phyloP scores from a whole-genome alignment of 2,329 filamentous ascomycete species.

The Aspergillus arachidicola region DNA sequence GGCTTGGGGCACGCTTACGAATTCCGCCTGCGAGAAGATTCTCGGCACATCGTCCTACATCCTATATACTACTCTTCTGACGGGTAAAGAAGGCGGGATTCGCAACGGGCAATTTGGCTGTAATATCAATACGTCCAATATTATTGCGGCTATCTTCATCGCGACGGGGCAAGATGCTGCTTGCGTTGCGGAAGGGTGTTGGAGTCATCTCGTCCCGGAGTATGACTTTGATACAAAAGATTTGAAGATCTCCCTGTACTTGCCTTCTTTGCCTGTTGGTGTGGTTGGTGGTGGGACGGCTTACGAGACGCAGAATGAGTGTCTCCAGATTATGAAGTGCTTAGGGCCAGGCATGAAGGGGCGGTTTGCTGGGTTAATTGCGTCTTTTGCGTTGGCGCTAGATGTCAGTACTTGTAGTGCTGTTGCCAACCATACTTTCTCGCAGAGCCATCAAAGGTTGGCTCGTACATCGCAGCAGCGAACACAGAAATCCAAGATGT shows the following conservation, averaged over 20 bases:
- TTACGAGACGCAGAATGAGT: constrained; percentile 28
- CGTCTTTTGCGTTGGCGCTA: too few relatives aligned
- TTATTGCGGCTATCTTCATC: constrained; percentile 27
- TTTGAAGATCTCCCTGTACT: constrained; percentile 27
- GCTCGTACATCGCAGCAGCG: too few relatives aligned
- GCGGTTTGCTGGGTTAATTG: too few relatives aligned
- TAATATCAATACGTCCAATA: constrained; percentile 23
- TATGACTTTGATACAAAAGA: constrained; percentile 21
- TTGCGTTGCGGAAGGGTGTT: constrained; percentile 22
- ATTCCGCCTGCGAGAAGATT: constrained; percentile 19
- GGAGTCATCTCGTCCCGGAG: constrained; percentile 24
- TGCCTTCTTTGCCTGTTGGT: constrained; percentile 30
- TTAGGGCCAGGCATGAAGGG: too few relatives aligned
- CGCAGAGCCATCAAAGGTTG: too few relatives aligned
- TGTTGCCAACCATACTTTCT: too few relatives aligned
- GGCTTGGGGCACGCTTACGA: constrained; percentile 26
- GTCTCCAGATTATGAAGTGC: constrained; percentile 7
- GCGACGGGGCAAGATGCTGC: constrained; percentile 28
- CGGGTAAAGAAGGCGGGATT: constrained; percentile 18
- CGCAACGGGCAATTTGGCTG: constrained; percentile 23
- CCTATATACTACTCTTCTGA: constrained; percentile 12
- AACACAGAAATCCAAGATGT: too few relatives aligned
- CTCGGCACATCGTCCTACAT: constrained; percentile 15
- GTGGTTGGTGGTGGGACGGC: constrained; percentile 28
- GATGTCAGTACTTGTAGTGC: too few relatives aligned